phyloP scores from a whole-genome alignment of 768 basidiomycete species.

The Hygrophorus pudorinus region DNA sequence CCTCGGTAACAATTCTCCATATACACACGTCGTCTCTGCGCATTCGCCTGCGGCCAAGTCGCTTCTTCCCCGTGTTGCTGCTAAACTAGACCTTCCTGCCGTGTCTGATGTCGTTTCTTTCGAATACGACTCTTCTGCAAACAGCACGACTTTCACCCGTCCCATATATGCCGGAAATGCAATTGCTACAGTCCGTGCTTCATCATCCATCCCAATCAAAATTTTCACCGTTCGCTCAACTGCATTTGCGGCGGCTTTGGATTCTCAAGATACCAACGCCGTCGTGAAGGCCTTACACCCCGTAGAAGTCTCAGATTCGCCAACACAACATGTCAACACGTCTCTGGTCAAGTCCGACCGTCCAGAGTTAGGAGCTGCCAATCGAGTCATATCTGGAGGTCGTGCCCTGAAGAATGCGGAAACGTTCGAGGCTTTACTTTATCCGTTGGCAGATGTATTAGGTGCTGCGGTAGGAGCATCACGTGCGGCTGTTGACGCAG shows the following conservation, averaged over 20 bases:
- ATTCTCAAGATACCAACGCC: conserved; percentile 42
- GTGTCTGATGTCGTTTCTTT: conserved; percentile 86
- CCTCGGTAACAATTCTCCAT: conserved; percentile 44
- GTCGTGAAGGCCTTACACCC: conserved; percentile 55
- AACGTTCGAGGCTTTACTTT: conserved; percentile 78
- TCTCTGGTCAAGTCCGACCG: conserved; percentile 83
- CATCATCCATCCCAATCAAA: conserved; percentile 72
- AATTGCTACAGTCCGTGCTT: conserved; percentile 80
- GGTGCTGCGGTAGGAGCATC: conserved; percentile 98
- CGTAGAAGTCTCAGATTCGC: conserved; percentile 46
- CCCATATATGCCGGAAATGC: conserved; percentile 99
- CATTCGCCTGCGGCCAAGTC: conserved; percentile 92
- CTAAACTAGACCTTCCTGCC: conserved; percentile 79
- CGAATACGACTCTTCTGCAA: conserved; percentile 57
- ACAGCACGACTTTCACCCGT: conserved; percentile 79
- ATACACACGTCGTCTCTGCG: conserved; percentile 86
- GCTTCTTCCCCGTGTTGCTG: conserved; percentile 86
- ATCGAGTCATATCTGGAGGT: conserved; percentile 88
- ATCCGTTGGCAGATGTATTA: conserved; percentile 87
- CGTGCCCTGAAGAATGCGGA: conserved; percentile 91
- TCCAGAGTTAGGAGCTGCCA: conserved; percentile 83
- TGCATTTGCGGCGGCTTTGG: conserved; percentile 65
- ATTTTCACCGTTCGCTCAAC: conserved; percentile 93
- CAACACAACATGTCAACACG: conserved; percentile 59
- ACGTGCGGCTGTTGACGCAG: conserved; percentile 94